Percentiles rank a stretch among this genome's conserved stretches.
These are phyloP conservation scores for Pseudozyma thailandica DNA, from an alignment of 1,284 basidiomycete genomes.

Conservation along the genomic window DNA sequence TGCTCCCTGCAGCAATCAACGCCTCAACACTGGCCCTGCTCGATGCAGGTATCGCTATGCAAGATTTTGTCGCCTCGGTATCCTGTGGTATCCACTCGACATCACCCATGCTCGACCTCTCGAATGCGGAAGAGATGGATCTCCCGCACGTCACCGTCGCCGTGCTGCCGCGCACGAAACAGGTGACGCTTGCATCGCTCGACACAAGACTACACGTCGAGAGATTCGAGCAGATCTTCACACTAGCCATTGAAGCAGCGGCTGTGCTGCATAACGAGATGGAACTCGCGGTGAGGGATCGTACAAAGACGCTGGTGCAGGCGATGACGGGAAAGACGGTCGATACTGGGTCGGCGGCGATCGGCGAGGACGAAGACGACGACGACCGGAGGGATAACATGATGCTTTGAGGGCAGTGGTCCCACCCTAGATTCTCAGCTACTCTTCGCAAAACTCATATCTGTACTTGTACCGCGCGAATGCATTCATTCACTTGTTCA, in stretches of 20 bases:
- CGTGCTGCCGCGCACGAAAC: conserved; percentile 81
- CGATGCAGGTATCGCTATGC: conserved; percentile 87
- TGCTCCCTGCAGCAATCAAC: conserved; percentile 93
- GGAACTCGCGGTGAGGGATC: conserved; percentile 77
- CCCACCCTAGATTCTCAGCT: no score
- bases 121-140: conserved; percentile 87
- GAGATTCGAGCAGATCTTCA: conserved; percentile 87
- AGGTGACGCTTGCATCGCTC: conserved; percentile 87
- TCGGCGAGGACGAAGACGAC: conserved; percentile 9
- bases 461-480: conserved; percentile 8
- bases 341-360: conserved; percentile 11
- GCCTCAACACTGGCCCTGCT: conserved; percentile 90
- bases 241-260: conserved; percentile 80
- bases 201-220: conserved; percentile 94
- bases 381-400: conserved; percentile 21
- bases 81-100: conserved; percentile 71
- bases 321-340: conserved; percentile 49
- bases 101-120: conserved; percentile 82
- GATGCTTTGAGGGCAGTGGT: conserved; percentile 8
- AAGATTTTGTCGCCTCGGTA: conserved; percentile 88
- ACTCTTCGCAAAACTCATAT: no score
- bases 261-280: conserved; percentile 85
- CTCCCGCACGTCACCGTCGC: conserved; percentile 88
- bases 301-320: conserved; percentile 76
- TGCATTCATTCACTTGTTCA: background rate